Evolutionary conservation across 1,284 basidiomycete genomes (phyloP), one percentile per base, ranked within the genome.

Genomic region (Anthracocystis panici-leucophaei): DNA sequence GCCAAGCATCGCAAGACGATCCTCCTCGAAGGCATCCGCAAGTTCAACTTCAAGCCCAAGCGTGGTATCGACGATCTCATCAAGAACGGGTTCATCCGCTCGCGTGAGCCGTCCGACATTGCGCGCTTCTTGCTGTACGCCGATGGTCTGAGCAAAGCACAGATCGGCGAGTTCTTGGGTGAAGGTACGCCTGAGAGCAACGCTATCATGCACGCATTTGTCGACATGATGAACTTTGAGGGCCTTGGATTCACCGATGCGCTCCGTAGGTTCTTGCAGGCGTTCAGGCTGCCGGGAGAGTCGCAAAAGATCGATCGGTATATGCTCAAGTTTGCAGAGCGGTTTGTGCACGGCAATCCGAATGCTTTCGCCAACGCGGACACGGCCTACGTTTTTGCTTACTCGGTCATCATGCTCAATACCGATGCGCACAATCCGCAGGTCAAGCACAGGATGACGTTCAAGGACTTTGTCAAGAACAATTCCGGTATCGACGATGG

Each of bases 1-100:
- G 97, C 95, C 31, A 99, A 97, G 86, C 92, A 95, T 86, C 93
- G 94, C 87, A 99, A 99, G 88, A 99, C 93, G 38, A 94, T 92
- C 1, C 86, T 99, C 31, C 87, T 97, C 49, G 97, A 99, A 84
- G 97, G 96, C 31, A 93, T 99, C 85, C 94, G 92, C 86, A 94
- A 94, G 86, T 99, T 99, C 88, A 99, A 99, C 87, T 95, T 92
- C 88, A 99, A 98, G 87, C 95, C 97, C 12, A 83, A 83, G 57
- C 75, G 95, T 90, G 97, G 97, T 20, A 90, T 99, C 54, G 89
- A 93, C 86, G 97, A 93, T 84, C 88, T 99, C 57, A 85, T 95
- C 44, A 92, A 97, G 82, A 89, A 92, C 48, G 95, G 94, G 6
- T 96, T 98, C 84, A 95, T 99, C 72, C 87, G 89, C 20, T 91